A percentile compares a stretch with the other conserved stretches of the same genome.
Evolutionary conservation across 805 yeast genomes (phyloP).

Genomic region (Candida anglica): DNA sequence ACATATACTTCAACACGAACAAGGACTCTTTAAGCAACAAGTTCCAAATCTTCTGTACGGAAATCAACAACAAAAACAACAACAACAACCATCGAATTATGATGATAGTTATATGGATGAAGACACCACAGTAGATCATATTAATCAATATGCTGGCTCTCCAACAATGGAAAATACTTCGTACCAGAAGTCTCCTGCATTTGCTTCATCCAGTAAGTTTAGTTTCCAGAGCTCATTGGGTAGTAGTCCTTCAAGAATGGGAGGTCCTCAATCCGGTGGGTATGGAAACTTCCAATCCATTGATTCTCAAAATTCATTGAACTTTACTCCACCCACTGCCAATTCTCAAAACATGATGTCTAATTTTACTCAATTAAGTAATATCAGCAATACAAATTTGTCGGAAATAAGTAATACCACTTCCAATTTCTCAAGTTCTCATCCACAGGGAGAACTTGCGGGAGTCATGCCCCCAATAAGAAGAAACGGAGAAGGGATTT

Average conservation of each 20-base stretch:
- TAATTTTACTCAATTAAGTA: slow-evolving; percentile 37
- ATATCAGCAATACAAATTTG: slow-evolving; percentile 35
- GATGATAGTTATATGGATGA: slow-evolving; percentile 39
- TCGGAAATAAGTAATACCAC: slow-evolving; percentile 30
- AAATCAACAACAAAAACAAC: slow-evolving; percentile 10
- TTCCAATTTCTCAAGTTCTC: slow-evolving; percentile 16
- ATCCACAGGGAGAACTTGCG: slow-evolving; percentile 1
- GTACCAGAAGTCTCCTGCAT: slow-evolving; percentile 15
- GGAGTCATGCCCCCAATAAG: background rate
- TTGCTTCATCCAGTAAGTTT: slow-evolving; percentile 13
- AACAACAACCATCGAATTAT: slow-evolving; percentile 5
- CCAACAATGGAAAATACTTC: background rate
- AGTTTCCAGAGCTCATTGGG: slow-evolving; percentile 5
- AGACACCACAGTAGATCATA: slow-evolving; percentile 17
- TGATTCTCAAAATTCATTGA: slow-evolving; percentile 26
- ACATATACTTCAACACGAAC: slow-evolving; percentile 7
- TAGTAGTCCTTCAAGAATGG: slow-evolving; percentile 5
- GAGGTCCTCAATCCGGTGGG: slow-evolving; percentile 1
- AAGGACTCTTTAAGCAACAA: slow-evolving; percentile 5
- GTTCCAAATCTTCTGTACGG: slow-evolving; percentile 6
- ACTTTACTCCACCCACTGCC: slow-evolving; percentile 35
- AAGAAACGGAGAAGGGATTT: slow-evolving; percentile 1
- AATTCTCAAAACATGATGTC: slow-evolving; percentile 4
- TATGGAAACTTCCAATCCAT: slow-evolving; percentile 29
- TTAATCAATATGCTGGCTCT: too few species aligned